Base-by-base conservation (phyloP, 129 eudicot species). In the Flaveria brownii region DNA sequence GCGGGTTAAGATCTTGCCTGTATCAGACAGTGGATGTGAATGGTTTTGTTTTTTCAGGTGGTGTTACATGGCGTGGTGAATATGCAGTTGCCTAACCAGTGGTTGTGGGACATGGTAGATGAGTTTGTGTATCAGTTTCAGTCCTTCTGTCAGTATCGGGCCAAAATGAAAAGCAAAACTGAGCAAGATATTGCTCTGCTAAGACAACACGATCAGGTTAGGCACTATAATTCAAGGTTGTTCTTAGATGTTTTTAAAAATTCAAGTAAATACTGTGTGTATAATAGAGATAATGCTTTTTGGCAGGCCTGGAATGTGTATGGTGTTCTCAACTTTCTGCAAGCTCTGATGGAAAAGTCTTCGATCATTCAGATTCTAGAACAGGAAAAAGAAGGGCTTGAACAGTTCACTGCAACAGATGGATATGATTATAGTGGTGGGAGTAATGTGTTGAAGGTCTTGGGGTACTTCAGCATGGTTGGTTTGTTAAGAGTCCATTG, bases 91-190 rank as follows among this genome's bases (percentile, higher is more conserved):
- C 99, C 99, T 30, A 91, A 94, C 77, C 97, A 94, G 88, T 94
- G 99, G 99, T 80, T 94, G 80, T 94, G 99, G 99, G 99, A 94
- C 80, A 91, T 94, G 99, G 97, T 94, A 1, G 99, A 94, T 85
- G 99, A 94, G 74, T 94, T 94, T 78, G 99, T 94, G 4, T 91
- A 94, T 52, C 99, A 94, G 55, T 94, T 89, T 39, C 97, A 94
- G 86, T 87, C 96, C 3, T 94, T 94, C 75, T 94, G 99, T 74
- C 97, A 94, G 84, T 91, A 88, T 76, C 88, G 99, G 25, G 99
- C 99, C 30, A 91, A 91, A 83, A 89, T 94, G 97, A 91, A 91
- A 87, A 84, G n/a, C 86, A 94, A 91, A 84, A 91, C 96, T 6
- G 99, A 91, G 79, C 89, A 89, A 80, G 99, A 94, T 80, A 91